Conservation (phyloP, 2,329 filamentous ascomycete species). For the Dactylellina sp. region DNA sequence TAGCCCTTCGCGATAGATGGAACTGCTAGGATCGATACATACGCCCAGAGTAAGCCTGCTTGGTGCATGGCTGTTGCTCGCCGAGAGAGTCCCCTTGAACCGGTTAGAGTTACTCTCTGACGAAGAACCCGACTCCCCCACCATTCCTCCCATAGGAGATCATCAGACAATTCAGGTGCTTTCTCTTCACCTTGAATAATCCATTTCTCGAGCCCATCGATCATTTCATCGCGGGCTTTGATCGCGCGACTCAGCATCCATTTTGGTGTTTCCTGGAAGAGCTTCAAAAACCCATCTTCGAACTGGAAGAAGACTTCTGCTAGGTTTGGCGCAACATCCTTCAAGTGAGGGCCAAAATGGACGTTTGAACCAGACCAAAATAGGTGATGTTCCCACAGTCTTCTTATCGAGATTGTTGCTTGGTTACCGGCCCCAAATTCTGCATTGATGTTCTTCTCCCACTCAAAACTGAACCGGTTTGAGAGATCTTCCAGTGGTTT, state of each 20-base stretch:
- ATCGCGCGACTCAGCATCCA: slow-evolving; percentile 34
- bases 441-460: slow-evolving; percentile 11
- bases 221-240: slow-evolving; percentile 27
- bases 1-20: no score
- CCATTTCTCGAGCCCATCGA: slow-evolving; percentile 28
- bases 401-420: neutral
- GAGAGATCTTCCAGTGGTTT: slow-evolving; percentile 13
- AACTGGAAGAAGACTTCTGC: slow-evolving; percentile 32
- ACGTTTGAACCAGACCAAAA: slow-evolving; percentile 39
- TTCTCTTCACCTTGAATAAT: slow-evolving; percentile 18
- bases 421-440: neutral
- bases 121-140: slow-evolving; percentile 34
- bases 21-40: no score
- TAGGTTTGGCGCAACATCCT: slow-evolving; percentile 16
- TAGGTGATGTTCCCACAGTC: slow-evolving; percentile 34
- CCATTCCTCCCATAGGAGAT: slow-evolving; percentile 42
- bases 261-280: slow-evolving; percentile 41
- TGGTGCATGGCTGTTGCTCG: slow-evolving; percentile 23
- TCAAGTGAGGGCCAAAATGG: slow-evolving; percentile 30
- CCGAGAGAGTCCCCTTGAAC: slow-evolving; percentile 9
- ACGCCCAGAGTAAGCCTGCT: slow-evolving; percentile 37
- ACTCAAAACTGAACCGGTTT: slow-evolving; percentile 10
- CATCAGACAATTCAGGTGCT: slow-evolving; percentile 23
- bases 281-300: slow-evolving; percentile 42
- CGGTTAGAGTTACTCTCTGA: slow-evolving; percentile 14